Evolutionary conservation across 176 grass and related monocot genomes (phyloP).

Genomic region (Aegilops longissima): DNA sequence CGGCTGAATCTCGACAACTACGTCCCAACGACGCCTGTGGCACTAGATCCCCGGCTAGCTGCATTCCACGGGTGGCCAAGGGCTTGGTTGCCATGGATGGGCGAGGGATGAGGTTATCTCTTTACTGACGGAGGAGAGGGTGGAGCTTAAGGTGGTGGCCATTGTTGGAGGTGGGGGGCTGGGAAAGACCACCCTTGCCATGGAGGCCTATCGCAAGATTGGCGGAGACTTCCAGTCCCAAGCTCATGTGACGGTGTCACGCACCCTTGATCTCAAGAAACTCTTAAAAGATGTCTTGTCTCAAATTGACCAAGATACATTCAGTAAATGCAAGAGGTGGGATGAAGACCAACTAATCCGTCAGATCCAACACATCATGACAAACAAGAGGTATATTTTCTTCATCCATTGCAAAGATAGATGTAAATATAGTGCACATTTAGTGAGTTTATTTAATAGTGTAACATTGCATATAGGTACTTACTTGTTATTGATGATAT

Average conservation of each 20-base stretch:
- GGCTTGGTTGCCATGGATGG: neutral
- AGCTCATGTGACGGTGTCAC: neutral
- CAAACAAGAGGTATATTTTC: neutral
- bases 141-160: too few relatives aligned
- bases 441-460: too few relatives aligned
- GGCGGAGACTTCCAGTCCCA: neutral
- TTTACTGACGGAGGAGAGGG: neutral
- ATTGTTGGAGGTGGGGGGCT: too few relatives aligned
- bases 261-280: neutral
- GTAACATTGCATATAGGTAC: neutral
- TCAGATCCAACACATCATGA: neutral
- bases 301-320: neutral
- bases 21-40: neutral
- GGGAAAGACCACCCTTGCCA: too few relatives aligned
- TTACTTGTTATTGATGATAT: neutral
- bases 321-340: neutral
- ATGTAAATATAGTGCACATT: too few relatives aligned
- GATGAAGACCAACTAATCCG: neutral
- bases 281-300: conserved; percentile 17
- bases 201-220: conserved; percentile 5
- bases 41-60: neutral
- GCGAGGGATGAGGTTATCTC: neutral
- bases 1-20: neutral
- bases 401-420: too few relatives aligned
- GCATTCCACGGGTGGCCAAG: neutral